Evolutionary conservation across 371 early-diverging fungal genomes (phyloP), one percentile per base, ranked within the genome.

Genomic region (Massospora cicadina): DNA sequence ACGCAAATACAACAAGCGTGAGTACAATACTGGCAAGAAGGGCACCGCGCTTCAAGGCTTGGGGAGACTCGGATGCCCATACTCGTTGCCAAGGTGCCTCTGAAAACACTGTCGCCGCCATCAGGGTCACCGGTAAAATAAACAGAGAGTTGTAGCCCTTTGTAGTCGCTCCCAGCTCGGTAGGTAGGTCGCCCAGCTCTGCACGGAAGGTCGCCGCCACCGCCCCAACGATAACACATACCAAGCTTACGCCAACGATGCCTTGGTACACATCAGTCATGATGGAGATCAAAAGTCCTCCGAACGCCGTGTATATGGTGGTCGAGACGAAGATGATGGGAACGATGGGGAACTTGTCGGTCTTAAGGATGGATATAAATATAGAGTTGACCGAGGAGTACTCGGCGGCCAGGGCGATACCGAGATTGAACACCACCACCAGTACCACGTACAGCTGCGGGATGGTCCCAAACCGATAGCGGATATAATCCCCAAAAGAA

Each of bases 71-170:
- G 2, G 82, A 76, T 2, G 82, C 81, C 81, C 82, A 81, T 31
- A 81, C 77, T 32, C 82, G 76, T 65, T 82, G 81, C 77, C 84
- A 82, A 28, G 75, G 69, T 26, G 71, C 77, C 64, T 83, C 81
- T 1, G 78, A 76, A 65, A 76, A 83, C 67, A 82, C 65, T 12
- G 78, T 79, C 2, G 79, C 74, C 17, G 75, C 67, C 43, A 70
- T 71, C 66, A 82, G 65, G 2, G 81, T 75, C 58, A 80, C 68
- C 55, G 76, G 74, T 69, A 82, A 68, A 30, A 79, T 76, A 10
- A 69, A 74, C 53, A 79, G 33, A 5, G 80, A 73, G 21, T 73
- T 67, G 69, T 70, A 77, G 0, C 84, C 84, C 60, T 65, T 66
- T 58, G 70, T 66, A 66, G 69, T 79, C 32, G 77, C 69, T 30